A percentile compares a stretch with the other conserved stretches of the same genome.
Conservation (phyloP, 176 grass and related monocot genomes). For the Zea mays region DNA sequence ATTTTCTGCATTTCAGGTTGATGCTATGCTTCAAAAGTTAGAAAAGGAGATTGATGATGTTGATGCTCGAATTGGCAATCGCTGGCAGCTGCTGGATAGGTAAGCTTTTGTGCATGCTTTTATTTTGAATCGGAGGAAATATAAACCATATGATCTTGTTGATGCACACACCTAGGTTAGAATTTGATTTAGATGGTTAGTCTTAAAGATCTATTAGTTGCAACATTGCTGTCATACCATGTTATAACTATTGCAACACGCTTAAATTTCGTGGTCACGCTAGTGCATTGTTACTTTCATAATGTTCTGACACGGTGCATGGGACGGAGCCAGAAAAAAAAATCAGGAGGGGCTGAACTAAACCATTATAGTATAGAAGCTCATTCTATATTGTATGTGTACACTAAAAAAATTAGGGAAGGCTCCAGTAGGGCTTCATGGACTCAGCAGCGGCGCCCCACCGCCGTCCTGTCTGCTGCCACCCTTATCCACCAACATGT, state of each 20-base stretch:
- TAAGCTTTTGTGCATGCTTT: slow-evolving; percentile 27
- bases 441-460: no score
- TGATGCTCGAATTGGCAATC: slow-evolving; percentile 87
- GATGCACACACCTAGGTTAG: neutral
- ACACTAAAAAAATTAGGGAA: no score
- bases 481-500: neutral
- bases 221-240: neutral
- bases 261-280: neutral
- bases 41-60: slow-evolving; percentile 98
- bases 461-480: no score
- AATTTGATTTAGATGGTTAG: neutral
- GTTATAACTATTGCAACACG: neutral
- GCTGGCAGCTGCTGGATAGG: slow-evolving; percentile 95
- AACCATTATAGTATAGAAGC: no score
- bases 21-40: slow-evolving; percentile 86
- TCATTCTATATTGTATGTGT: no score
- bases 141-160: neutral
- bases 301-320: neutral
- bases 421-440: no score
- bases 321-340: no score
- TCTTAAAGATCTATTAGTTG: neutral
- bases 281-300: slow-evolving; percentile 21
- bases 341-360: no score
- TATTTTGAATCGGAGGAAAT: slow-evolving; percentile 15
- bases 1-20: slow-evolving; percentile 68